Evolutionary conservation across 2,329 filamentous ascomycete genomes (phyloP), one percentile per base, ranked within the genome.

Genomic region (Colletotrichum chrysophilum): DNA sequence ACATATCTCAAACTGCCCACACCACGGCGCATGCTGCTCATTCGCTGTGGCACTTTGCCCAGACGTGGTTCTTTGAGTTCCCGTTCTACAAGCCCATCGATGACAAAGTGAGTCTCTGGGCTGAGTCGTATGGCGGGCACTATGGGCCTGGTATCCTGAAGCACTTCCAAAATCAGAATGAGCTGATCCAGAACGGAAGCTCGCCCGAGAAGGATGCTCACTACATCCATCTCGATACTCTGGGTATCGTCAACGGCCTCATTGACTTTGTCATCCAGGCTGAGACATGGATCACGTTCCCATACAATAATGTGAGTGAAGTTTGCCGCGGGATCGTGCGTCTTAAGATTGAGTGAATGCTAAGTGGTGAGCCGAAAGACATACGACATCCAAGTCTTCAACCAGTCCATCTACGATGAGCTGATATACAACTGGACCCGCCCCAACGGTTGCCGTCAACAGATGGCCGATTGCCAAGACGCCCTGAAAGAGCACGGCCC

Each of bases 211-310:
- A 85, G 56, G 62, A 68, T 26, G 76, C 78, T 1, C 78, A 77
- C 13, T 75, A 76, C 36, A 90, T 94, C 62, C 88, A 90, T 70
- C 85, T 95, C 12, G 86, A 85, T n/a, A 91, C 93, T 1, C 83
- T 95, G 0, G 93, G 93, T 14, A 93, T 95, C 74, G 86, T 94
- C 74, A 94, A 95, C 81, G 94, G 93, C 7, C 91, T 93, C 77
- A 86, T 95, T 48, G 94, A 96, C 79, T 87, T 90, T 77, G 81
- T 91, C 21, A 87, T 91, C 2, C 92, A 95, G 83, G 86, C 86
- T 4, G 89, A 90, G 5, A 89, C 84, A 76, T 91, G 90, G 78
- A 88, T 91, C 3, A 80, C 83, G 5, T 93, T 92, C 80, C 89
- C 90, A 8, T 87, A 88, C 76, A 90, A 91, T 80, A 94, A 94